Base-by-base conservation (phyloP, 169 alveolate species). In the Plasmodium vivax region DNA sequence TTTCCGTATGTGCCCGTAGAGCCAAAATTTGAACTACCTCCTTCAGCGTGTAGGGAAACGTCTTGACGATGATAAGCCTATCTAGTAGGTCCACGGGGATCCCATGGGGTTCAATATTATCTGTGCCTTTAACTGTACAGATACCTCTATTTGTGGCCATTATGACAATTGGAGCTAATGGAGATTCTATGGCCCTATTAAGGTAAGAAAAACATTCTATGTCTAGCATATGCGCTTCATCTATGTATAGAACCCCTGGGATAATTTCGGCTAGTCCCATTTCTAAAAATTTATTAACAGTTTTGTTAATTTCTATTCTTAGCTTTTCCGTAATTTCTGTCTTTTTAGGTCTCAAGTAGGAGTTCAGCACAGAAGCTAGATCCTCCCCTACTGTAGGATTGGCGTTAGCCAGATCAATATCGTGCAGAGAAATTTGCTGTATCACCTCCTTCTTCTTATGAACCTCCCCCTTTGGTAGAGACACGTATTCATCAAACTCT, bases 401-500 rank as follows among this genome's bases (percentile, higher is more conserved):
- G 56, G 99, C 99, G 95, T 99, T 99, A 0, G 99, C 99, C 56
- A 98, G 97, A 95, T 99, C 99, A 68, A 99, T 97, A 95, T 99
- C 99, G 97, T 99, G 99, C 95, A 99, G 97, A 27, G 99, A 99
- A 79, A 99, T 99, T 96, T 99, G 99, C 97, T 99, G 99, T 68
- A 99, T 99, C 14, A 99, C 99, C 96, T 99, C 99, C 96, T 99
- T 99, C 96, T 99, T 99, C 98, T 99, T 99, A 95, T 98, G 99
- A n/a, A 99, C 99, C 84, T 99, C 99, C 43, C 99, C 99, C 95
- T 99, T 99, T 2, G 99, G 99, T 51, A 99, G 96, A 5, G 99
- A 99, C 27, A 99, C 99, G 87, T 98, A 99, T 93, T 99, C 99
- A 97, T 99, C 99, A 62, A 99, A 99, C 95, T 99, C 99, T 43